These are phyloP conservation scores for Whalleya microplaca DNA, from an alignment of 2,329 filamentous ascomycete species.

Conservation along the genomic window DNA sequence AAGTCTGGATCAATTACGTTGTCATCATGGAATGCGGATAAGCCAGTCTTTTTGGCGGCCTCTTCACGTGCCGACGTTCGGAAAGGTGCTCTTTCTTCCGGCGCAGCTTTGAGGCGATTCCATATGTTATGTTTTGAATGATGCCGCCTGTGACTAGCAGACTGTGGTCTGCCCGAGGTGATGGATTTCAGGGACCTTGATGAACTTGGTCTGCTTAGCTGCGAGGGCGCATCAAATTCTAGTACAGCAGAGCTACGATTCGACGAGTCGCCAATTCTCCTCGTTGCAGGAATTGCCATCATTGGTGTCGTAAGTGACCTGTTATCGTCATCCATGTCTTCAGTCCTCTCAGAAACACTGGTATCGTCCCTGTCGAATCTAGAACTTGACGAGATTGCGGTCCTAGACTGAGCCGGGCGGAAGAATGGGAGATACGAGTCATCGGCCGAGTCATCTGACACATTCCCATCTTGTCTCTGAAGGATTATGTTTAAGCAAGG, in stretches of 20 bases:
- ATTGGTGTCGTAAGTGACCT: slow-evolving; percentile 67
- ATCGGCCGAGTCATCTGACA: slow-evolving; percentile 83
- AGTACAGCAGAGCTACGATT: slow-evolving; percentile 87
- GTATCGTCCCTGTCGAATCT: slow-evolving; percentile 46
- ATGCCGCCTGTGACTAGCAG: slow-evolving; percentile 79
- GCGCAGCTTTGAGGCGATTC: slow-evolving; percentile 70
- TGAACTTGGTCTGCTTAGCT: slow-evolving; percentile 87
- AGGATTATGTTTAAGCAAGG: slow-evolving; percentile 91
- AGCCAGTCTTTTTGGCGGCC: slow-evolving; percentile 63
- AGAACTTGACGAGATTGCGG: slow-evolving; percentile 39
- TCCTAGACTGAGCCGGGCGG: slow-evolving; percentile 55
- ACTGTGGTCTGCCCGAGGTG: slow-evolving; percentile 71
- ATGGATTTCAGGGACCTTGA: slow-evolving; percentile 84
- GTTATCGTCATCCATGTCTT: slow-evolving; percentile 49
- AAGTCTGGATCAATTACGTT: slow-evolving; percentile 98
- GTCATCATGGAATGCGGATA: slow-evolving; percentile 96
- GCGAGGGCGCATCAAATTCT: slow-evolving; percentile 78
- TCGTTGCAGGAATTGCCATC: slow-evolving; percentile 71
- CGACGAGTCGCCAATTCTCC: slow-evolving; percentile 70
- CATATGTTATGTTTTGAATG: slow-evolving; percentile 86
- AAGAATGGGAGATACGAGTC: slow-evolving; percentile 71
- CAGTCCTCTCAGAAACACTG: slow-evolving; percentile 46
- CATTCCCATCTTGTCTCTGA: slow-evolving; percentile 83
- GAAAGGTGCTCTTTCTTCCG: slow-evolving; percentile 87
- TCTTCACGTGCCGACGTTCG: slow-evolving; percentile 73